A percentile compares a stretch with the other conserved stretches of the same genome.
Conservation (phyloP, 2,329 filamentous ascomycete genomes). For the Xylariaceae sp. region DNA sequence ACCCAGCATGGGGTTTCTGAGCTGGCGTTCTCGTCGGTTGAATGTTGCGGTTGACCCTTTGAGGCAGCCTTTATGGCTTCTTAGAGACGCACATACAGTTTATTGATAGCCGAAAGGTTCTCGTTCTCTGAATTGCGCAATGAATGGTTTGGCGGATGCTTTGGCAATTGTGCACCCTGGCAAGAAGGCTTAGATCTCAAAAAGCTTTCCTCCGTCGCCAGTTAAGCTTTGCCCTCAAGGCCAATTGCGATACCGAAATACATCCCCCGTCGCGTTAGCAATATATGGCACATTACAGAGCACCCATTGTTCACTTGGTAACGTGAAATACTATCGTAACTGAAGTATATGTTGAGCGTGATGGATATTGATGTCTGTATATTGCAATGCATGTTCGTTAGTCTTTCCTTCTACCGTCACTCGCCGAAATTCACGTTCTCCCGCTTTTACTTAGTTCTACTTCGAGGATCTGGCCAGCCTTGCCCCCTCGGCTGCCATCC, state of each 20-base stretch:
- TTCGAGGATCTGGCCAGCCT: conserved; percentile 40
- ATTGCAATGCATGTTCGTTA: too few species aligned
- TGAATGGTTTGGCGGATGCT: conserved; percentile 6
- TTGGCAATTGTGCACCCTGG: conserved; percentile 4
- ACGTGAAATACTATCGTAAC: too few species aligned
- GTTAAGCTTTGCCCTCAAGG: conserved; percentile 3
- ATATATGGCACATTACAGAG: conserved; percentile 14
- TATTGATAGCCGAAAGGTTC: conserved; percentile 16
- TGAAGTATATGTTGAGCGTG: too few species aligned
- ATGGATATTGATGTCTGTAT: too few species aligned
- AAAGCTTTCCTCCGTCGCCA: conserved; percentile 2
- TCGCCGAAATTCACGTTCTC: neutral
- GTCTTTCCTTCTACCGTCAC: neutral
- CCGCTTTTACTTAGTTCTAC: conserved; percentile 24
- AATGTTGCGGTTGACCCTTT: conserved; percentile 9
- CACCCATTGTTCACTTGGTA: too few species aligned
- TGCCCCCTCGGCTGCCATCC: conserved; percentile 49
- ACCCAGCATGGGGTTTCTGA: conserved; percentile 2
- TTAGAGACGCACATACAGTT: conserved; percentile 10
- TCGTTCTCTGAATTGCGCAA: conserved; percentile 12
- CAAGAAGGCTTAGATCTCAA: neutral
- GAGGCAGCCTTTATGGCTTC: conserved; percentile 12
- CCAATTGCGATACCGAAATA: too few species aligned
- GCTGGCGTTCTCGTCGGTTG: too few species aligned
- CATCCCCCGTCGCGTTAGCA: conserved; percentile 16